Conservation (phyloP, 495 filamentous ascomycete genomes). For the Parmelia sp. region DNA sequence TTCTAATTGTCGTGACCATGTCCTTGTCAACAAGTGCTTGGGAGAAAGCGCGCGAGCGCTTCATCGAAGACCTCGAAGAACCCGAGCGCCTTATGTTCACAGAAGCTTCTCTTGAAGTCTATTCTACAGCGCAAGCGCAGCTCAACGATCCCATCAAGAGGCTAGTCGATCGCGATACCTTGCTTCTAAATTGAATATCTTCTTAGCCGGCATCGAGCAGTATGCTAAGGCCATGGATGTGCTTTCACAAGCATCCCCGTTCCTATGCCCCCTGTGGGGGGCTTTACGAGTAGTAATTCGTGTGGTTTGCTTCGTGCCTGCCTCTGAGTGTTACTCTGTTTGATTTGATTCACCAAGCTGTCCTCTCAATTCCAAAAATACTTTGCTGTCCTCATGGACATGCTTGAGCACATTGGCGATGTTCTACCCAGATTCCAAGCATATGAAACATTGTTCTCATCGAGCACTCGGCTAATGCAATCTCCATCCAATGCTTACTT, state of each 20-base stretch:
- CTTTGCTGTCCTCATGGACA: neutral
- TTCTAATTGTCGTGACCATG: neutral
- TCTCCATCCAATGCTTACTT: neutral
- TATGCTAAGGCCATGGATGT: neutral
- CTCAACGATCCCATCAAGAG: neutral
- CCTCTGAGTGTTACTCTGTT: neutral
- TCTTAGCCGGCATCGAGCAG: neutral
- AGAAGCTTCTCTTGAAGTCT: constrained; percentile 8
- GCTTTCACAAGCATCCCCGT: neutral
- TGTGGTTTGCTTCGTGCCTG: neutral
- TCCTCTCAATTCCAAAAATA: neutral
- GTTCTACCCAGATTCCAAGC: neutral
- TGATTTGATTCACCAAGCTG: neutral
- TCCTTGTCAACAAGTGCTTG: neutral
- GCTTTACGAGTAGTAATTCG: neutral
- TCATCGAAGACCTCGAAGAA: constrained; percentile 4
- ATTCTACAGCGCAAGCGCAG: constrained; percentile 4
- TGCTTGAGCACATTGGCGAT: neutral
- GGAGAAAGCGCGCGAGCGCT: constrained; percentile 1
- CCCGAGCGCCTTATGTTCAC: neutral
- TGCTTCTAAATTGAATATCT: neutral
- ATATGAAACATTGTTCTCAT: neutral
- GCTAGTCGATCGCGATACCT: neutral
- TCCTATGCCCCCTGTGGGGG: neutral
- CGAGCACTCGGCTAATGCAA: neutral